These are phyloP conservation scores for Gynandropsis gynandra DNA, from an alignment of 345 rosid genomes.

Conservation along the genomic window DNA sequence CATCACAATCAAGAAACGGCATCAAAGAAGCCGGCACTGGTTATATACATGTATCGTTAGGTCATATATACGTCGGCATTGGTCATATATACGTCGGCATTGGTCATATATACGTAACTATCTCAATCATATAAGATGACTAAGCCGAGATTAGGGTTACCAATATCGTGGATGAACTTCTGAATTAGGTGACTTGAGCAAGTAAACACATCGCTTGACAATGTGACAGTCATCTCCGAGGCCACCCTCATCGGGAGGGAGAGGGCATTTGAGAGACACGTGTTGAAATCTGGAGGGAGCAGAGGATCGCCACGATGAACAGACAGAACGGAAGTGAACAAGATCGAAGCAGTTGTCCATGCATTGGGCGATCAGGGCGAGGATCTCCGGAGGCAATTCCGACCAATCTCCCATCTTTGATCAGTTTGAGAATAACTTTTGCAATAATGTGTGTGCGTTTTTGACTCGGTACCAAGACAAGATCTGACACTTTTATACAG, in stretches of 20 bases:
- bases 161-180: background rate
- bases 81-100: too few relatives aligned
- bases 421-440: background rate
- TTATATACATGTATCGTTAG: too few relatives aligned
- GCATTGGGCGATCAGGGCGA: constrained; percentile 8
- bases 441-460: background rate
- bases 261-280: background rate
- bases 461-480: background rate
- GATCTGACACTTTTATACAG: background rate
- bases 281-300: constrained; percentile 2
- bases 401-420: constrained; percentile 25
- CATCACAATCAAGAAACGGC: too few relatives aligned
- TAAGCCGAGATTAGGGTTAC: background rate
- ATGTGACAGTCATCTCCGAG: constrained; percentile 9
- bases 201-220: constrained; percentile 12
- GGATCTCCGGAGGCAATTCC: constrained; percentile 25
- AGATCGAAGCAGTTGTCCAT: constrained; percentile 19
- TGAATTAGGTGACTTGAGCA: background rate
- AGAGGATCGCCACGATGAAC: constrained; percentile 29
- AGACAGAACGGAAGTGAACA: constrained; percentile 29
- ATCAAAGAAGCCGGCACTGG: too few relatives aligned
- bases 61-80: too few relatives aligned
- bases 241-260: background rate
- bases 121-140: too few relatives aligned
- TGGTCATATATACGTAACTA: too few relatives aligned